A percentile compares a stretch with the other conserved stretches of the same genome.
Conservation (phyloP, 805 yeast genomes). For the Priceomyces haplophilus region DNA sequence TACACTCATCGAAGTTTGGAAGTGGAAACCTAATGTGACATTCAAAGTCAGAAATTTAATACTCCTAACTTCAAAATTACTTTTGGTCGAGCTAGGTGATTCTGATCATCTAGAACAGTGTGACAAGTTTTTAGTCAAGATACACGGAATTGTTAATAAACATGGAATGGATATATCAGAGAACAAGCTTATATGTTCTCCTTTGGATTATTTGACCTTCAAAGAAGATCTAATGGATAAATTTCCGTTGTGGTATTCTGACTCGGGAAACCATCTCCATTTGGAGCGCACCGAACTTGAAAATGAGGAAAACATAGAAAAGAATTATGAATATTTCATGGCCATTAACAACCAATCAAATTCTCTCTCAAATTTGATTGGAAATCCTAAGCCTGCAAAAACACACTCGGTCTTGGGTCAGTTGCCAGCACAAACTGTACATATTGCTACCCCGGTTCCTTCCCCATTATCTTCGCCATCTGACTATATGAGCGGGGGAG, state of each 20-base stretch:
- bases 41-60: constrained; percentile 58
- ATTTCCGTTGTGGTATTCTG: constrained; percentile 67
- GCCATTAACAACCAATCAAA: constrained; percentile 43
- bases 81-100: constrained; percentile 65
- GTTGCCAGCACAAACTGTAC: constrained; percentile 54
- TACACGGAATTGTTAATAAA: constrained; percentile 34
- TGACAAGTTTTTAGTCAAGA: constrained; percentile 44
- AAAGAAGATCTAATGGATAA: constrained; percentile 70
- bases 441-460: constrained; percentile 85
- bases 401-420: constrained; percentile 41
- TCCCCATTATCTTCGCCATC: constrained; percentile 61
- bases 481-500: constrained; percentile 46
- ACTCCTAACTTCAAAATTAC: constrained; percentile 49
- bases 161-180: constrained; percentile 19
- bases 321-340: constrained; percentile 31
- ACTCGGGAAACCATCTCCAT: background rate
- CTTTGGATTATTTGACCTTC: constrained; percentile 80
- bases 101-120: constrained; percentile 34
- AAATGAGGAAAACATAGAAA: constrained; percentile 8
- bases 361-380: constrained; percentile 59
- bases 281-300: no score
- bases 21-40: constrained; percentile 44
- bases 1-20: constrained; percentile 60
- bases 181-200: constrained; percentile 55
- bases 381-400: constrained; percentile 53